Evolutionary conservation across 1,284 basidiomycete species (phyloP), one percentile per base, ranked within the genome.

Genomic region (Blastosporella zonata): DNA sequence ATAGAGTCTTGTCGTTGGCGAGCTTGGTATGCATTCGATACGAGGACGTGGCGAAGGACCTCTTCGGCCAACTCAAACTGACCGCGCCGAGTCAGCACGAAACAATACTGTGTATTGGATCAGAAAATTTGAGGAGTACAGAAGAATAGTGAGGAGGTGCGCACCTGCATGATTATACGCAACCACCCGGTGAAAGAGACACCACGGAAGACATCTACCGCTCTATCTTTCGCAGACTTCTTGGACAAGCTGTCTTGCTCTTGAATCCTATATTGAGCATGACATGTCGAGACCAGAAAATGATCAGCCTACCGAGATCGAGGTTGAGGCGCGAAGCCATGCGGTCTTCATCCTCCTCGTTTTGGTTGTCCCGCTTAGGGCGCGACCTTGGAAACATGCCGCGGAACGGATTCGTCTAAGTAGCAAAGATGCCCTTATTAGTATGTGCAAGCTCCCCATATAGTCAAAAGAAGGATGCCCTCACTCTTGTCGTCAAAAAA

Each of bases 171-270:
- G 58, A 94, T 85, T 17, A 97, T 63, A 2, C 75, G 72, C 42
- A 96, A 66, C 96, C 96, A 98, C 44, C 90, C 84, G 50, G 90
- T 85, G 56, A 93, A 90, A 1, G 74, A 74, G n/a, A 97, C 75
- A 0, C 90, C 88, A 5, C 94, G 83, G 65, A 96, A 97, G 1
- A 78, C 69, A 43, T 80, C 72, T 0, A 83, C 74, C 38, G 70
- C 76, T 49, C 69, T 54, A 37, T 63, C 52, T 68, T 66, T 62
- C 68, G 68, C 58, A 45, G 52, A 56, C 50, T 62, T 70, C 41
- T 63, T 66, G 6, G 66, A 55, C 34, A 72, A 57, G 34, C 58
- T 73, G 46, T 79, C 79, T 10, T 75, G 74, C 53, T 80, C 80
- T 82, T 43, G 17, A 42, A 17, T 12, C 20, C n/a, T 6, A 35